A percentile compares a stretch with the other conserved stretches of the same genome.
Evolutionary conservation across 495 filamentous ascomycete species (phyloP).

Genomic region (Annulohypoxylon nitens): DNA sequence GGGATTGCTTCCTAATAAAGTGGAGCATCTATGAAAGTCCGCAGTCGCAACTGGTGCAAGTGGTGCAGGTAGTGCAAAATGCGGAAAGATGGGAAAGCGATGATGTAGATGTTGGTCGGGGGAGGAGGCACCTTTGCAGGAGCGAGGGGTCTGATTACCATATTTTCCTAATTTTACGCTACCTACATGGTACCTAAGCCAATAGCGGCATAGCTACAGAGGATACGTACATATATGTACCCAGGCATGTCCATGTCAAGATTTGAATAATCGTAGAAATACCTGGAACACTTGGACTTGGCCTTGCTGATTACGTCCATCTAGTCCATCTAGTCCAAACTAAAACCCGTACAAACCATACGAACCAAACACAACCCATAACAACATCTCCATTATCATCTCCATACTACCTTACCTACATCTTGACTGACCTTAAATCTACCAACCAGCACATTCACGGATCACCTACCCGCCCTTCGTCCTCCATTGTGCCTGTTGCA

Average conservation of each 20-base stretch:
- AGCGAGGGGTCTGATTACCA: constrained; percentile 26
- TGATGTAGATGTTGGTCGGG: constrained; percentile 37
- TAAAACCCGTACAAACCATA: not conserved
- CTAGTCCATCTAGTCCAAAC: too few relatives aligned
- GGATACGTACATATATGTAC: constrained; percentile 3
- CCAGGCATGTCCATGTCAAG: not conserved
- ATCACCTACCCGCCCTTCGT: constrained; percentile 39
- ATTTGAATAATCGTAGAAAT: constrained; percentile 12
- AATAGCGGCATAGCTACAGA: not conserved
- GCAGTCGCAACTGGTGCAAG: not conserved
- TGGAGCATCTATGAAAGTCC: constrained; percentile 21
- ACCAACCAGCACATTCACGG: constrained; percentile 38
- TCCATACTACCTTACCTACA: constrained; percentile 6
- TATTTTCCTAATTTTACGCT: constrained; percentile 4
- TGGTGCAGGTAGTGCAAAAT: not conserved
- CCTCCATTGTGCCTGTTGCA: constrained; percentile 37
- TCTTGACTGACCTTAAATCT: constrained; percentile 18
- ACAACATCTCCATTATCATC: not conserved
- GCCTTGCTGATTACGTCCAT: not conserved
- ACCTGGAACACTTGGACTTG: constrained; percentile 19
- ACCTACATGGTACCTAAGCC: not conserved
- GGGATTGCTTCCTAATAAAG: constrained; percentile 38
- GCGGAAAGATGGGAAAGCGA: constrained; percentile 24
- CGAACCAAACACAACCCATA: not conserved
- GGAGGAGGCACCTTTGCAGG: not conserved